phyloP scores from a whole-genome alignment of 1,284 basidiomycete species.

The Lentinus polychrous region DNA sequence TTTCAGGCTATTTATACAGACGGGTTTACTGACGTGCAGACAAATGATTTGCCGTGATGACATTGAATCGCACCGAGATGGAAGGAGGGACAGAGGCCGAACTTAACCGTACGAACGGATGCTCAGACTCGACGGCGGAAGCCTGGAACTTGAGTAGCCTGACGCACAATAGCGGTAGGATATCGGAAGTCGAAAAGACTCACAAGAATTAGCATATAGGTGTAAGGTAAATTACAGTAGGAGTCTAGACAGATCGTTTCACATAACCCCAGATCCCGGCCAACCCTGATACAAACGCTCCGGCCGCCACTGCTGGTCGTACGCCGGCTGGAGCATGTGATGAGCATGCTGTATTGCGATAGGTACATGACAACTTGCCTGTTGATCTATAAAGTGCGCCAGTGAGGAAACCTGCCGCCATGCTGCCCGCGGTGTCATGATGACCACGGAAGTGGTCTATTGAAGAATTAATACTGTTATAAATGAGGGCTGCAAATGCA shows the following conservation, averaged over 20 bases:
- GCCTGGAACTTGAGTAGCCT: background rate
- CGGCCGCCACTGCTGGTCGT: slow-evolving; percentile 83
- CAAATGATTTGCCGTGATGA: slow-evolving; percentile 10
- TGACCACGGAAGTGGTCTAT: slow-evolving; percentile 86
- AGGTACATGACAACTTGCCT: slow-evolving; percentile 49
- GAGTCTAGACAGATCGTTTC: slow-evolving; percentile 64
- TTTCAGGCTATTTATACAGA: background rate
- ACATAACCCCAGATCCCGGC: slow-evolving; percentile 91
- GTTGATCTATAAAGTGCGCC: slow-evolving; percentile 93
- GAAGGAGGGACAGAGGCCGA: background rate
- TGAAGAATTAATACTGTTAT: slow-evolving; percentile 94
- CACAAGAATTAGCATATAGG: no score
- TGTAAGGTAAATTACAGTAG: background rate
- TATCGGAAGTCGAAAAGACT: background rate
- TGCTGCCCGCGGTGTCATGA: slow-evolving; percentile 88
- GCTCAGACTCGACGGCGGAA: background rate
- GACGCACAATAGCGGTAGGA: background rate
- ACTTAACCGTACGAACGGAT: no score
- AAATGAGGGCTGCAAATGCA: slow-evolving; percentile 66
- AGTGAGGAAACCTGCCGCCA: slow-evolving; percentile 87
- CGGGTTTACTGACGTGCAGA: background rate
- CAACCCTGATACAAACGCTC: slow-evolving; percentile 80
- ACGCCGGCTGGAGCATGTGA: slow-evolving; percentile 68
- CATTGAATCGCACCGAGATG: background rate
- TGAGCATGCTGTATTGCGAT: slow-evolving; percentile 26